Base-by-base conservation (phyloP, 257 asterid genomes). In the Solanum acaule region DNA sequence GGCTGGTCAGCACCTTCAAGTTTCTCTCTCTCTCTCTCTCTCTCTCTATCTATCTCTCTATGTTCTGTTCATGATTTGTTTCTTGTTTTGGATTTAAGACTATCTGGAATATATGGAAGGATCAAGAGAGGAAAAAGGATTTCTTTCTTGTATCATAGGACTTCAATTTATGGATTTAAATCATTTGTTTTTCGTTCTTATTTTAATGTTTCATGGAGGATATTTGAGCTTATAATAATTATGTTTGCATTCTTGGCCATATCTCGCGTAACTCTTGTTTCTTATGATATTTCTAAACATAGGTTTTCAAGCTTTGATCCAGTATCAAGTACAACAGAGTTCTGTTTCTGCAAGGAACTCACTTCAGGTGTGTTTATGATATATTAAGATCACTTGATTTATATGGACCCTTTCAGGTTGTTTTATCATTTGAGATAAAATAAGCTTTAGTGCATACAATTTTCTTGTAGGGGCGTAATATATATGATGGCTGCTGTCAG, bases 401-500 rank as follows among this genome's bases (percentile, higher is more conserved):
- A 46, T 63, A 6, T 75, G 56, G 56, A 72, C 33, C 34, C 5
- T 15, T 70, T 83, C 46, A 68, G 77, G 18, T 71, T 65, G 10
- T 35, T 67, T 22, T 22, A 59, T 46, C 61, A 46, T 9, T 46
- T 81, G 86, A 46, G 29, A 27, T 81, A 81, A 81, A 46, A 46
- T 81, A 81, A 81, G 86, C 68, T 81, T 76, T 81, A 18, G 65
- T 29, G 40, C 86, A 81, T 81, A 81, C 68, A 9, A 86, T 59
- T 78, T 86, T 42, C 85, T 90, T 91, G 31, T 90, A 97, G 99
- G 98, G 99, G 70, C 96, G 99, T 44, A 97, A 97, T 89, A 95
- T 96, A 87, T 97, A 97, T 44, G 99, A 96, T 91, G 99, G 99
- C 70, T 97, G 99, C 94, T 97, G 99, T 90, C 99, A 96, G 93